These are phyloP conservation scores for Colletotrichum sp. DNA, from an alignment of 2,329 filamentous ascomycete species.

Conservation along the genomic window DNA sequence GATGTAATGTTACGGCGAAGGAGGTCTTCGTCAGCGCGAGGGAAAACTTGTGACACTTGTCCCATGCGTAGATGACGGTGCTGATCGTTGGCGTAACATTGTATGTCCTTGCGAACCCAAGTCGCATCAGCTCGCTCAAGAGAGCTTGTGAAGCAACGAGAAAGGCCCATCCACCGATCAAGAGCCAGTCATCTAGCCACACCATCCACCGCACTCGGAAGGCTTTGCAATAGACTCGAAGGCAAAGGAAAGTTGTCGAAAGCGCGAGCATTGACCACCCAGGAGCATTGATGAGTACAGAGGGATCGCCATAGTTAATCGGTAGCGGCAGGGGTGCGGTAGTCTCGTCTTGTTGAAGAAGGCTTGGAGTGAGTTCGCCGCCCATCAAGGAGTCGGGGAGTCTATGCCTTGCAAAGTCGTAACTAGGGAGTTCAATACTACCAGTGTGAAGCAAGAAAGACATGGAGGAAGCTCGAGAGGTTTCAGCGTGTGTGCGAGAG, in stretches of 20 bases:
- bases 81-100: not conserved
- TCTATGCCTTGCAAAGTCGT: accelerated
- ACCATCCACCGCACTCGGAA: not conserved
- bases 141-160: conserved; percentile 22
- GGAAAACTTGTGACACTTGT: not conserved
- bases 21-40: not conserved
- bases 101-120: accelerated
- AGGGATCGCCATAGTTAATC: not conserved
- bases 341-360: not conserved
- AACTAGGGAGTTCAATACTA: not conserved
- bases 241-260: not conserved
- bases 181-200: conserved; percentile 26
- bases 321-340: not conserved
- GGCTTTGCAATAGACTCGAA: not conserved
- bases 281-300: not conserved
- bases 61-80: not conserved
- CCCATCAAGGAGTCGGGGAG: not conserved
- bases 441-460: not conserved
- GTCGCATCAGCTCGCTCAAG: conserved; percentile 18
- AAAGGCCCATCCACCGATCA: conserved; percentile 31
- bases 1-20: conserved; percentile 15
- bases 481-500: not conserved
- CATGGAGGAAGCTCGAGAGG: not conserved
- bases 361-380: not conserved
- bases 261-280: not conserved